Conservation (phyloP, 768 basidiomycete genomes). For the Pisolithus tinctorius region DNA sequence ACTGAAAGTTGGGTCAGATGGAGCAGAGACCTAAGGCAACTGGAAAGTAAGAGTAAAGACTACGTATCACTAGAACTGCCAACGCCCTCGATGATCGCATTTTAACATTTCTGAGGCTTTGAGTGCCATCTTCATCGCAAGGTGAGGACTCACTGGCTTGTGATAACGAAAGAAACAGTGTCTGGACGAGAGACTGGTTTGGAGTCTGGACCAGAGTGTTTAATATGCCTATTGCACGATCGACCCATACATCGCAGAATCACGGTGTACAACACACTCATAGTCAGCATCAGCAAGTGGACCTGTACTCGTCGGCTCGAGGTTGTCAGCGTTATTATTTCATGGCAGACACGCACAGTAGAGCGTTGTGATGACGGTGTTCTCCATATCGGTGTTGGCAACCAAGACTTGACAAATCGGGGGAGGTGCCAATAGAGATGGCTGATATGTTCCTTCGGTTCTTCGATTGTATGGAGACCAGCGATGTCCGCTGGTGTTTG, state of each 20-base stretch:
- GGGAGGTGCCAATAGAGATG: constrained; percentile 81
- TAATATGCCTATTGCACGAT: constrained; percentile 51
- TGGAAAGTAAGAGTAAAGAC: neutral
- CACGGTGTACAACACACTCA: constrained; percentile 39
- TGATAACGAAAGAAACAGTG: constrained; percentile 79
- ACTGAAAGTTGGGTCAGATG: constrained; percentile 57
- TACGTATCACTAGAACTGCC: neutral
- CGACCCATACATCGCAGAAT: neutral
- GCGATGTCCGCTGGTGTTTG: no score
- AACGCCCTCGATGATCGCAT: constrained; percentile 21
- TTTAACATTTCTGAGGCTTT: constrained; percentile 16
- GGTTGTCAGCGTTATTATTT: constrained; percentile 47
- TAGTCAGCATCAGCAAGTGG: constrained; percentile 77
- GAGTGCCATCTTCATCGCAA: constrained; percentile 59
- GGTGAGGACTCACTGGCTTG: constrained; percentile 89
- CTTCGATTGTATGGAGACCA: no score
- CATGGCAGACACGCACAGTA: constrained; percentile 70
- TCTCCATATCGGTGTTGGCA: constrained; percentile 97
- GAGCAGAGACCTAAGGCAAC: constrained; percentile 25
- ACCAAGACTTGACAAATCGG: constrained; percentile 89
- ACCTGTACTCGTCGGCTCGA: constrained; percentile 93
- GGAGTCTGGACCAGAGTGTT: constrained; percentile 38
- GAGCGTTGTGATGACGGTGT: constrained; percentile 81
- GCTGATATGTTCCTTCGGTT: constrained; percentile 27
- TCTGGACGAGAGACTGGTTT: constrained; percentile 36